These are phyloP conservation scores for Colletotrichum simmondsii DNA, from an alignment of 2,329 filamentous ascomycete genomes.

Conservation along the genomic window DNA sequence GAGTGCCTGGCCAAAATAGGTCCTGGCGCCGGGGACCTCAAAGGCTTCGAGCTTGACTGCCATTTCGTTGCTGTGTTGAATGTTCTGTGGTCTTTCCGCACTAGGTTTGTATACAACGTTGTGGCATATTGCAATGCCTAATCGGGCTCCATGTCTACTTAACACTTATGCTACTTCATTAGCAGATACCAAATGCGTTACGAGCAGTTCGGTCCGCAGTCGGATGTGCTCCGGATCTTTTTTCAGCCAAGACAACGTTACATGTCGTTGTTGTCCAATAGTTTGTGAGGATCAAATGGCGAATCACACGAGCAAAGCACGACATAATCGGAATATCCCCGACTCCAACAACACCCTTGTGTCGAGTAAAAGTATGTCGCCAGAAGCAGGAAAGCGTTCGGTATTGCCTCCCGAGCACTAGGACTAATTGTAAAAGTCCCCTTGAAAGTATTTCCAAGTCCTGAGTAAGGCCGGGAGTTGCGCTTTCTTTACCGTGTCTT, in stretches of 20 bases:
- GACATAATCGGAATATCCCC: constrained; percentile 19
- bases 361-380: too few species aligned
- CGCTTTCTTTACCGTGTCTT: neutral
- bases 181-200: neutral
- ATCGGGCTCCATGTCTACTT: neutral
- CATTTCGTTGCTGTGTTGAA: neutral
- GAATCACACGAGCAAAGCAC: constrained; percentile 16
- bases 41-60: constrained; percentile 23
- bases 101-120: neutral
- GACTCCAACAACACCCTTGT: neutral
- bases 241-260: neutral
- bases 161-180: neutral
- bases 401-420: neutral
- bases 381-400: neutral
- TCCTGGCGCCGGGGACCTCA: constrained; percentile 30
- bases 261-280: neutral
- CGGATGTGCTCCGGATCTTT: neutral
- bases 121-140: too few species aligned
- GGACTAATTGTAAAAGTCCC: neutral
- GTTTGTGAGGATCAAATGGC: neutral
- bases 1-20: constrained; percentile 25
- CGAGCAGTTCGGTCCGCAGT: neutral
- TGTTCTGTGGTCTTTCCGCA: neutral
- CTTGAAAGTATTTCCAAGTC: neutral
- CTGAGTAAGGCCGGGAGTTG: neutral